A percentile compares a stretch with the other conserved stretches of the same genome.
These are phyloP conservation scores for Monosporascus ibericus DNA, from an alignment of 2,329 filamentous ascomycete genomes.

Conservation along the genomic window DNA sequence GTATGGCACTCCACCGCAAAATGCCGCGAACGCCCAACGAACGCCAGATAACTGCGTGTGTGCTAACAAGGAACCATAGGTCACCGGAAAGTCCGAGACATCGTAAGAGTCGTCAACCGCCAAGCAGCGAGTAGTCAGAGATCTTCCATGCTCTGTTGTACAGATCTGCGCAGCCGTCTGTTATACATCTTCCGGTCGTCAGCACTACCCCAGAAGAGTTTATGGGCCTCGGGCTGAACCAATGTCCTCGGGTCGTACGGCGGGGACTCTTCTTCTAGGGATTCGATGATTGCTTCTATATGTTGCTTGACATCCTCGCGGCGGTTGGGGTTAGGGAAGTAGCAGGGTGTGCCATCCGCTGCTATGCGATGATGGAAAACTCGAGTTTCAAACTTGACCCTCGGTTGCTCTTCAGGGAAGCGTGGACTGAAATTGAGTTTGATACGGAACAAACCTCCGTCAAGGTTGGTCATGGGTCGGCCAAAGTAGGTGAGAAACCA, in stretches of 20 bases:
- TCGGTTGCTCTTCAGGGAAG: constrained; percentile 84
- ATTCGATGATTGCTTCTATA: constrained; percentile 73
- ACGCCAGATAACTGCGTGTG: too few species aligned
- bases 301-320: constrained; percentile 76
- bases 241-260: constrained; percentile 86
- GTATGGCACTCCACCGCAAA: too few species aligned
- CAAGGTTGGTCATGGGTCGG: constrained; percentile 84
- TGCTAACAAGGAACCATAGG: not conserved
- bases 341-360: constrained; percentile 74
- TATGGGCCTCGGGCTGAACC: constrained; percentile 80
- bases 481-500: constrained; percentile 90
- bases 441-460: constrained; percentile 83
- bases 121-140: constrained; percentile 16
- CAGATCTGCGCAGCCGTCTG: constrained; percentile 70
- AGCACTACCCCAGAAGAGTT: constrained; percentile 75
- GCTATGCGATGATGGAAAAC: constrained; percentile 88
- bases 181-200: constrained; percentile 83
- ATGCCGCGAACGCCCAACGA: too few species aligned
- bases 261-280: constrained; percentile 81
- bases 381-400: constrained; percentile 71
- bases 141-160: constrained; percentile 62
- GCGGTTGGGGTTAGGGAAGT: constrained; percentile 56
- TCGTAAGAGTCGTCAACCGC: constrained; percentile 3
- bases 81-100: not conserved
- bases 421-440: constrained; percentile 72